Evolutionary conservation across 257 asterid genomes (phyloP).

Genomic region (Nicotiana benthamiana): DNA sequence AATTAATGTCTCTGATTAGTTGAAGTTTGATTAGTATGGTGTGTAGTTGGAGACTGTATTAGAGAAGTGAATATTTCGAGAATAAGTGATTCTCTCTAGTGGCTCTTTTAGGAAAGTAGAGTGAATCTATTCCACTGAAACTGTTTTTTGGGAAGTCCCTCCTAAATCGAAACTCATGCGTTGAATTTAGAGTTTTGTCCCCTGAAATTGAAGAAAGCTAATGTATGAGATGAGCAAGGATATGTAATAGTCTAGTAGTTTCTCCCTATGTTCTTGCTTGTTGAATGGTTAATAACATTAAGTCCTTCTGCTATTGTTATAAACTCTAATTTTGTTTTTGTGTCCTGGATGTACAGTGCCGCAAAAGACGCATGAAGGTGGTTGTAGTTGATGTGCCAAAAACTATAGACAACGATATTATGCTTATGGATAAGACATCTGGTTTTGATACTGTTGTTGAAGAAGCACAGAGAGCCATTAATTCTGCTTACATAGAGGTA

Average conservation of each 20-base stretch:
- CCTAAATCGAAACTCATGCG: neutral
- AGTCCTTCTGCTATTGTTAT: neutral
- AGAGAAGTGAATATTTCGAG: neutral
- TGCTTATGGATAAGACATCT: conserved; percentile 92
- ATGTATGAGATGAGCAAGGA: neutral
- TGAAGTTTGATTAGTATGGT: neutral
- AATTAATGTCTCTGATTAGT: neutral
- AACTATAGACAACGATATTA: conserved; percentile 93
- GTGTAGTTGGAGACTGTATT: neutral
- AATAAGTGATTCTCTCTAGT: neutral
- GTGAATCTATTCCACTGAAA: neutral
- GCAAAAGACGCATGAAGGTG: conserved; percentile 52
- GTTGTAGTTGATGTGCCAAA: conserved; percentile 97
- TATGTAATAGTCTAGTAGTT: neutral
- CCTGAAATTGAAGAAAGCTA: neutral
- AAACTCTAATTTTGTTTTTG: neutral
- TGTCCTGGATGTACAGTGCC: conserved; percentile 46
- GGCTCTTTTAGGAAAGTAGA: neutral
- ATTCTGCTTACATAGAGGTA: conserved; percentile 91
- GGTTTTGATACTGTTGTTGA: conserved; percentile 99
- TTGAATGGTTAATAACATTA: neutral
- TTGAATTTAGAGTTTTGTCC: neutral
- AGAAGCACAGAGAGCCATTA: conserved; percentile 96
- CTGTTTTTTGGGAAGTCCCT: neutral
- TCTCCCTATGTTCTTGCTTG: neutral